A percentile compares a stretch with the other conserved stretches of the same genome.
Conservation (phyloP, 169 alveolate genomes). For the Plasmodium malariae region DNA sequence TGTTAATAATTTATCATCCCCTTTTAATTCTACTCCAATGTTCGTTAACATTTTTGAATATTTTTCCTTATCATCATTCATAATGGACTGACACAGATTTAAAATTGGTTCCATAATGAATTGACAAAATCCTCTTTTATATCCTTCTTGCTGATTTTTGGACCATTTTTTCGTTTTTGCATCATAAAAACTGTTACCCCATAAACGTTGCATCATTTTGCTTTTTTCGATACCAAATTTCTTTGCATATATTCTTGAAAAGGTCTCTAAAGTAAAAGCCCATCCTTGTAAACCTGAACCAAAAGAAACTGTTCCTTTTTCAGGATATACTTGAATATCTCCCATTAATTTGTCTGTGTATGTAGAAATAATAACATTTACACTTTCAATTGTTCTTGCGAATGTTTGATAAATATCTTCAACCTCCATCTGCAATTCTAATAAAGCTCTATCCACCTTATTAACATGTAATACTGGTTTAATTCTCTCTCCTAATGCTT, state of each 20-base stretch:
- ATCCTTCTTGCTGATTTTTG: conserved; percentile 87
- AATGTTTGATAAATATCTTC: conserved; percentile 98
- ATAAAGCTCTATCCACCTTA: conserved; percentile 98
- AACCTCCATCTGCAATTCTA: conserved; percentile 98
- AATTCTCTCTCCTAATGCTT: conserved; percentile 98
- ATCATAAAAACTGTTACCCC: conserved; percentile 99
- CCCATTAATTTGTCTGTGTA: conserved; percentile 97
- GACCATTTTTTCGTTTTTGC: conserved; percentile 97
- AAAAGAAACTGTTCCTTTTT: conserved; percentile 98
- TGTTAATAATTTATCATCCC: conserved; percentile 95
- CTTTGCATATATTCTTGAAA: conserved; percentile 96
- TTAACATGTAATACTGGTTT: conserved; percentile 99
- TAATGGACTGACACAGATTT: conserved; percentile 93
- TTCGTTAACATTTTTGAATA: conserved; percentile 94
- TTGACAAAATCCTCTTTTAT: conserved; percentile 97
- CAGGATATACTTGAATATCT: conserved; percentile 96
- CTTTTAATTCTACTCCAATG: conserved; percentile 95
- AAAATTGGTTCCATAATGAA: conserved; percentile 99
- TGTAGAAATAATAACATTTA: conserved; percentile 97
- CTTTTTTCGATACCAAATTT: conserved; percentile 96
- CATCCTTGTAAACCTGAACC: conserved; percentile 99
- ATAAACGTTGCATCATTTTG: conserved; percentile 97
- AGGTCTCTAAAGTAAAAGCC: conserved; percentile 98
- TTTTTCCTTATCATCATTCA: conserved; percentile 96
- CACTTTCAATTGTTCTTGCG: conserved; percentile 97